Evolutionary conservation across 805 yeast genomes (phyloP).

Genomic region (Wickerhamiella qilinensis): DNA sequence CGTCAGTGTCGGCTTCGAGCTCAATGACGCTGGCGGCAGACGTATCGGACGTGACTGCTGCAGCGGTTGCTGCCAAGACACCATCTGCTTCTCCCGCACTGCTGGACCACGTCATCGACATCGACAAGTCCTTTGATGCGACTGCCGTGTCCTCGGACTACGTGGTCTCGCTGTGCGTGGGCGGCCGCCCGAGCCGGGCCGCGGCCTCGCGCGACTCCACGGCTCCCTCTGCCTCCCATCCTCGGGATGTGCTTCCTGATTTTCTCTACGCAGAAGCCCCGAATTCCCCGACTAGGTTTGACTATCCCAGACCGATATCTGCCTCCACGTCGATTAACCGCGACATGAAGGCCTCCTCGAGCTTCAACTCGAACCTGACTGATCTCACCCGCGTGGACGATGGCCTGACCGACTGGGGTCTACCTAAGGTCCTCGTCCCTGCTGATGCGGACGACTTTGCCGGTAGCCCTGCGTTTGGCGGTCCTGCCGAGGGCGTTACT

Average conservation of each 20-base stretch:
- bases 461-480: not conserved
- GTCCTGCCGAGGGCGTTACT: not conserved
- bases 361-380: conserved; percentile 6
- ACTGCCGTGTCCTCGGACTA: no score
- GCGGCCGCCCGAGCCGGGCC: not conserved
- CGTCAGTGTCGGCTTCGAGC: no score
- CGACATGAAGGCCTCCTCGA: conserved; percentile 2
- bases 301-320: not conserved
- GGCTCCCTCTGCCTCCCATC: conserved; percentile 1
- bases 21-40: no score
- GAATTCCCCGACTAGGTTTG: not conserved
- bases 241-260: conserved; percentile 4
- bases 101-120: not conserved
- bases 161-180: not conserved
- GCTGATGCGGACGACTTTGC: conserved; percentile 3
- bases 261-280: conserved; percentile 1
- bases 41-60: no score
- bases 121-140: not conserved
- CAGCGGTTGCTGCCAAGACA: no score
- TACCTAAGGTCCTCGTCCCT: conserved; percentile 14
- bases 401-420: conserved; percentile 18
- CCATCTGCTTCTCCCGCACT: not conserved
- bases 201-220: not conserved
- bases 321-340: not conserved
- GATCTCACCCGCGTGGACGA: conserved; percentile 13